phyloP scores from a whole-genome alignment of 306 rosid species.

The Alnus rubra region DNA sequence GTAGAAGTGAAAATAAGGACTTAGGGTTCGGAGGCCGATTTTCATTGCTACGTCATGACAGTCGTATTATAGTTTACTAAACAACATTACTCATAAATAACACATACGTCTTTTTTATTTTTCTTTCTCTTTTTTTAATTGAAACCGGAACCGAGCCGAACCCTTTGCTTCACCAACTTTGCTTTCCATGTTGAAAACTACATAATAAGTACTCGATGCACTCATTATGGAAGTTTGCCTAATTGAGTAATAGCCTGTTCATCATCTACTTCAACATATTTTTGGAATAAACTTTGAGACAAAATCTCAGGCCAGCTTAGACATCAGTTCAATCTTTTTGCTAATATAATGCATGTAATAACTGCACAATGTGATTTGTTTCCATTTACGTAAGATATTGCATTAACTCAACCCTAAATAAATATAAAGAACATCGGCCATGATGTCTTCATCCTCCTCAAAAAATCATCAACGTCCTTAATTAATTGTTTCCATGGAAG shows the following conservation, averaged over 20 bases:
- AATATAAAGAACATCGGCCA: constrained; percentile 31
- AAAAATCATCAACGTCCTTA: background rate
- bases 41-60: too few species aligned
- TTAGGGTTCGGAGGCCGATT: too few species aligned
- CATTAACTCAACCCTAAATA: constrained; percentile 43
- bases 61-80: too few species aligned
- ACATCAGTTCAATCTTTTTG: constrained; percentile 16
- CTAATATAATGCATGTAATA: constrained; percentile 23
- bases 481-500: constrained; percentile 34
- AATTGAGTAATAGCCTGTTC: constrained; percentile 13
- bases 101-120: too few species aligned
- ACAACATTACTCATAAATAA: too few species aligned
- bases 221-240: constrained; percentile 37
- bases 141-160: too few species aligned
- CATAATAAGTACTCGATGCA: constrained; percentile 32
- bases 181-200: constrained; percentile 30
- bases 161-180: constrained; percentile 19
- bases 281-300: constrained; percentile 9
- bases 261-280: background rate
- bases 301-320: constrained; percentile 9
- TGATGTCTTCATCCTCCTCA: constrained; percentile 3
- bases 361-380: constrained; percentile 32
- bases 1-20: too few species aligned
- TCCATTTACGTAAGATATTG: constrained; percentile 27
- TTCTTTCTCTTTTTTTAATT: too few species aligned